Conservation (phyloP, 2,329 filamentous ascomycete genomes). For the Cadophora sp. region DNA sequence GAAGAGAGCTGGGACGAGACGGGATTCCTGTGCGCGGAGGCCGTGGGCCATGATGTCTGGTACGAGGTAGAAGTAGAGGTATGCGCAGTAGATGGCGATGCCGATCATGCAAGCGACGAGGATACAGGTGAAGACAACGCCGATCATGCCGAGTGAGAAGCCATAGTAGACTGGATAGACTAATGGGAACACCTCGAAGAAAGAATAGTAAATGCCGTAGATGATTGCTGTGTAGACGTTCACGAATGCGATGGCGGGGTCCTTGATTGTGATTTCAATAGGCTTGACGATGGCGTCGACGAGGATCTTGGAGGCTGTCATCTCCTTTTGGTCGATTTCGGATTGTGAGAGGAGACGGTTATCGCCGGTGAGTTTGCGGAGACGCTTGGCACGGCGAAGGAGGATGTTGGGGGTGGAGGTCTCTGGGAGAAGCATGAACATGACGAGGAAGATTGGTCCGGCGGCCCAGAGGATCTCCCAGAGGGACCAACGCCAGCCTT, state of each 20-base stretch:
- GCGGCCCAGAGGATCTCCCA: conserved; percentile 70
- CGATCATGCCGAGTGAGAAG: conserved; percentile 64
- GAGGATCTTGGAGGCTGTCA: conserved; percentile 55
- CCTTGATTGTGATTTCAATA: conserved; percentile 64
- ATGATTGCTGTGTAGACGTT: conserved; percentile 67
- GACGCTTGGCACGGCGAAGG: conserved; percentile 63
- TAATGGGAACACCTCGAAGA: conserved; percentile 71
- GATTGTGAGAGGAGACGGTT: conserved; percentile 63
- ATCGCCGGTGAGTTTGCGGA: conserved; percentile 66
- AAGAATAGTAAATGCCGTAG: conserved; percentile 68
- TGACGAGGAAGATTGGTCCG: conserved; percentile 62
- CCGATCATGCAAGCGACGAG: conserved; percentile 63
- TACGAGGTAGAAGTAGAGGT: conserved; percentile 59
- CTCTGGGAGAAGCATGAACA: conserved; percentile 70
- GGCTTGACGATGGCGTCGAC: conserved; percentile 57
- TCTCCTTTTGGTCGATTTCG: conserved; percentile 67
- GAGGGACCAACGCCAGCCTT: conserved; percentile 69
- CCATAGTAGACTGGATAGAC: conserved; percentile 66
- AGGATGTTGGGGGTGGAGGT: conserved; percentile 66
- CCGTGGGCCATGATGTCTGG: conserved; percentile 57
- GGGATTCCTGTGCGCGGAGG: conserved; percentile 59
- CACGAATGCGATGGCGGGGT: conserved; percentile 67
- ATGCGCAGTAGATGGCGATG: conserved; percentile 55
- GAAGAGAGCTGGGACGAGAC: conserved; percentile 61
- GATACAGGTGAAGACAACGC: conserved; percentile 67